phyloP scores from a whole-genome alignment of 2,329 filamentous ascomycete genomes.

The Trichophyton rubrum region DNA sequence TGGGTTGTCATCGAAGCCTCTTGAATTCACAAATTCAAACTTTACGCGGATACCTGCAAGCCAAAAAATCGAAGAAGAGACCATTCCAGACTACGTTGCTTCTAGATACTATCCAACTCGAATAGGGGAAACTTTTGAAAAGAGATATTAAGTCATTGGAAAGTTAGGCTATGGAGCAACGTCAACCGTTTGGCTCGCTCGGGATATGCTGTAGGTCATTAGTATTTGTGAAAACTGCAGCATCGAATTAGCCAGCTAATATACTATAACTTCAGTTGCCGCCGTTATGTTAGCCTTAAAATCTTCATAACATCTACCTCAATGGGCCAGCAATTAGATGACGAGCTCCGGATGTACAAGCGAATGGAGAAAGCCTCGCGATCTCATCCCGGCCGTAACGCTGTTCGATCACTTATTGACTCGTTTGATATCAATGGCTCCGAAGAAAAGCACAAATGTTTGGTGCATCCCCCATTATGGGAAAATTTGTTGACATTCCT shows the following conservation, averaged over 20 bases:
- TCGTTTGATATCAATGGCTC: constrained; percentile 19
- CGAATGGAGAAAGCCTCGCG: constrained; percentile 21
- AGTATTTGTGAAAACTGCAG: not conserved
- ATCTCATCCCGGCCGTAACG: constrained; percentile 21
- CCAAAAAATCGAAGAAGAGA: constrained; percentile 25
- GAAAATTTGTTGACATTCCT: constrained; percentile 13
- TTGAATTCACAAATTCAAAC: constrained; percentile 23
- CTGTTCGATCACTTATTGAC: constrained; percentile 21
- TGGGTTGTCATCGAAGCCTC: constrained; percentile 20
- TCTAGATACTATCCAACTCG: constrained; percentile 20
- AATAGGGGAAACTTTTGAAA: constrained; percentile 22
- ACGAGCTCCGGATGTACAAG: constrained; percentile 36
- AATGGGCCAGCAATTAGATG: constrained; percentile 20
- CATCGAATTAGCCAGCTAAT: not conserved
- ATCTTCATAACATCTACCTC: constrained; percentile 20
- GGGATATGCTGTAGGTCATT: constrained; percentile 14
- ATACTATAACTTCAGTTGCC: constrained; percentile 13
- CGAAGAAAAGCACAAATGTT: constrained; percentile 15
- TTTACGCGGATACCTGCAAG: constrained; percentile 16
- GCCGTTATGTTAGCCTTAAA: constrained; percentile 23
- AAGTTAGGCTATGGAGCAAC: constrained; percentile 27
- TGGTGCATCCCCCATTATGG: constrained; percentile 17
- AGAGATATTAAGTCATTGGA: constrained; percentile 24
- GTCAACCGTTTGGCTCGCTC: constrained; percentile 28
- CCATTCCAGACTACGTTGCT: constrained; percentile 17